Base-by-base conservation (phyloP, 78 protist species). In the Emiliania huxleyi region DNA sequence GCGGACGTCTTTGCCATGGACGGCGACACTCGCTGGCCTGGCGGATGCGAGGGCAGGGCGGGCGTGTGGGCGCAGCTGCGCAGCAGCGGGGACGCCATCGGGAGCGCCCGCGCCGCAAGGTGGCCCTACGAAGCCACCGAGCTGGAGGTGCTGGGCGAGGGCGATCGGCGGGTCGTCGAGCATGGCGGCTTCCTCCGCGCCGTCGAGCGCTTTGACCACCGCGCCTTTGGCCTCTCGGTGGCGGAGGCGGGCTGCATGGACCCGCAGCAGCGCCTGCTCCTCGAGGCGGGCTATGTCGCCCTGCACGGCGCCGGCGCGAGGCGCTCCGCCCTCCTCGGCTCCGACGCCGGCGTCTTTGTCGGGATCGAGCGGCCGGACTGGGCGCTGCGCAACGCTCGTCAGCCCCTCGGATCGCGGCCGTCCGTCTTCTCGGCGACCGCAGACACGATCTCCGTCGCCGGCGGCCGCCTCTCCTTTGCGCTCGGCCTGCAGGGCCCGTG, bases 201-300 rank as follows among this genome's bases (percentile, higher is more conserved):
- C 18, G 89, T 26, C 40, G 55, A 73, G 42, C 23, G 83, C 6
- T 96, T 96, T 69, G 97, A 96, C 91, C 55, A 77, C 35, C 46
- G 48, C 43, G 69, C 52, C 73, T 96, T 93, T 89, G 93, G 87
- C 15, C 69, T 97, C n/a, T 33, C 96, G 1, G 89, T 92, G 21
- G 91, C 46, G 26, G 97, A 94, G 52, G 96, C 97, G 25, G 91
- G 71, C 26, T 4, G 23, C n/a, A 88, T 96, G n/a, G 98, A 97
- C 81, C 98, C 98, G 29, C 97, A 96, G 93, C 98, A 96, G 79
- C 79, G 97, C 37, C 56, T 97, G 0, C 69, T 96, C 40, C 93
- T 97, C 25, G 94, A 96, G 75, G 48, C 49, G 40, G 71, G 90
- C 11, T 81, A 77, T 90, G 96, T 90, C n/a, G 94, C 97, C 35